phyloP scores from a whole-genome alignment of 768 basidiomycete species.

The Lactifluus piperatus region DNA sequence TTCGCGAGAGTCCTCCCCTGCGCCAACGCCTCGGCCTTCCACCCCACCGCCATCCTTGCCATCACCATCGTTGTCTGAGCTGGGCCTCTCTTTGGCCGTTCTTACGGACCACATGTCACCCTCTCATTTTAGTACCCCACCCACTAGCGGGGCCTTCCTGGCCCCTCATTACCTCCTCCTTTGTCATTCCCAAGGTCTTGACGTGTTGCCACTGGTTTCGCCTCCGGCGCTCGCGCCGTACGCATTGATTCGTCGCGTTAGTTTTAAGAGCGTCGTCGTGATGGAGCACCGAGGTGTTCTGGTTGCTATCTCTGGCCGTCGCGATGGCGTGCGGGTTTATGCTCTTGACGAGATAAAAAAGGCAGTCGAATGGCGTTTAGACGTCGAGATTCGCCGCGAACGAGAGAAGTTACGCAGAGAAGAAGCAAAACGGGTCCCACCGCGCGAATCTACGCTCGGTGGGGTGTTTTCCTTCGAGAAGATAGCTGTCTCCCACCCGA shows the following conservation, averaged over 20 bases:
- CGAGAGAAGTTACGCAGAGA: constrained; percentile 64
- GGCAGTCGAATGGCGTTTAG: constrained; percentile 82
- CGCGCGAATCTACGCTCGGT: constrained; percentile 25
- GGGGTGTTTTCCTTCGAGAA: constrained; percentile 23
- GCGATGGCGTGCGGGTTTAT: constrained; percentile 84
- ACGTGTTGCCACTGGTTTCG: constrained; percentile 70
- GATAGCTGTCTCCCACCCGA: constrained; percentile 15
- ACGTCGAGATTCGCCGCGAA: constrained; percentile 68
- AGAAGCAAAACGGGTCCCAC: constrained; percentile 43
- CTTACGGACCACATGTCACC: constrained; percentile 63
- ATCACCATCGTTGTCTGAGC: constrained; percentile 61
- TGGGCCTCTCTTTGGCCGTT: constrained; percentile 63
- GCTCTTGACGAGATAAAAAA: constrained; percentile 81
- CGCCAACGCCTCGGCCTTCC: constrained; percentile 36
- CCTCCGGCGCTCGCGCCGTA: constrained; percentile 74
- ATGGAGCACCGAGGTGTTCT: constrained; percentile 89
- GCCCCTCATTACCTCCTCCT: constrained; percentile 75
- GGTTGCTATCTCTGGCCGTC: constrained; percentile 81
- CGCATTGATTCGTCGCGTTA: constrained; percentile 70
- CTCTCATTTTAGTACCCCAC: constrained; percentile 70
- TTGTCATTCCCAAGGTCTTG: constrained; percentile 79
- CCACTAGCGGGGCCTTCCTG: constrained; percentile 70
- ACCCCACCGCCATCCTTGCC: constrained; percentile 70
- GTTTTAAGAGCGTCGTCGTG: constrained; percentile 81
- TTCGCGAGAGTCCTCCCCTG: constrained; percentile 50